A percentile compares a stretch with the other conserved stretches of the same genome.
phyloP scores from a whole-genome alignment of 257 asterid species.

The Solanum medicagineum region DNA sequence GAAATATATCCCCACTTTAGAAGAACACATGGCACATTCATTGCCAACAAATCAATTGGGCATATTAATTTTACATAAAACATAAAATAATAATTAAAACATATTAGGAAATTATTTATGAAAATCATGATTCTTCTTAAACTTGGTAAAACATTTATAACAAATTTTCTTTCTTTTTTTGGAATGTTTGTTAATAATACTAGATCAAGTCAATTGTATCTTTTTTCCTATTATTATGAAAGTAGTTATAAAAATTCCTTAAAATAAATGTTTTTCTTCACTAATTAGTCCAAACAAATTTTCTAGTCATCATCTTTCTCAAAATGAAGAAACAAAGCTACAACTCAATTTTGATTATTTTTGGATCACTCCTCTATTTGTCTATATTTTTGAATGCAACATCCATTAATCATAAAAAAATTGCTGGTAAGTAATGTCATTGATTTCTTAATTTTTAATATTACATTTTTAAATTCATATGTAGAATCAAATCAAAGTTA shows the following conservation, averaged over 20 bases:
- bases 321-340: conserved; percentile 12
- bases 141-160: neutral
- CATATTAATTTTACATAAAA: neutral
- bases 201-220: neutral
- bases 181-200: neutral
- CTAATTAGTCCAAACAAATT: neutral
- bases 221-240: neutral
- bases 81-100: neutral
- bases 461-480: neutral
- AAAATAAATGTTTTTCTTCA: neutral
- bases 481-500: neutral
- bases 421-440: conserved; percentile 13
- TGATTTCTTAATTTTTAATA: neutral
- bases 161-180: neutral
- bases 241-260: neutral
- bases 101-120: neutral
- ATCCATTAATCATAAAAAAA: conserved; percentile 30
- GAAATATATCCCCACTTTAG: neutral
- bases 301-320: neutral
- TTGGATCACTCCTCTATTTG: conserved; percentile 8
- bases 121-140: neutral
- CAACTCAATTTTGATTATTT: neutral
- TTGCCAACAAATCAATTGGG: neutral
- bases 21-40: neutral
- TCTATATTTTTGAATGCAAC: conserved; percentile 18